phyloP scores from a whole-genome alignment of 2,329 filamentous ascomycete genomes.

The Ceratocystis colombiana region DNA sequence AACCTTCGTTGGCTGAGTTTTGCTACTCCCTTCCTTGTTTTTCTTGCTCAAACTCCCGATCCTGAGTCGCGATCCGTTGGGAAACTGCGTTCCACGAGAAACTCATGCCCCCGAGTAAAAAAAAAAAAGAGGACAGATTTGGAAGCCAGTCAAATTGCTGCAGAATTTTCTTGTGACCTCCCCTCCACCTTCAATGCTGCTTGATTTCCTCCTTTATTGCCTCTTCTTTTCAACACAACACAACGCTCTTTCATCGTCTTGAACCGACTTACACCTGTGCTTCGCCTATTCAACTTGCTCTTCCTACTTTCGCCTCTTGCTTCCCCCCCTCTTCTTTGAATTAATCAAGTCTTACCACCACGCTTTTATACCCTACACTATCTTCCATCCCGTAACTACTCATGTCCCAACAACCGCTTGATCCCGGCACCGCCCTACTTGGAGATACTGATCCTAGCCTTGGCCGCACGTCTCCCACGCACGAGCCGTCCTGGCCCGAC shows the following conservation, averaged over 20 bases:
- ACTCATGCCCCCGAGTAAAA: conserved; percentile 3
- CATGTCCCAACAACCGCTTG: conserved; percentile 7
- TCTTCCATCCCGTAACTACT: neutral
- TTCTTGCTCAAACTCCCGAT: conserved; percentile 11
- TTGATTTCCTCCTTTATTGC: neutral
- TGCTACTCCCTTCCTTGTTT: neutral
- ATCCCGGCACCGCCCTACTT: neutral
- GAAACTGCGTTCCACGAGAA: conserved; percentile 13
- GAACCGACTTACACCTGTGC: conserved; percentile 6
- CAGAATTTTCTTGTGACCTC: neutral
- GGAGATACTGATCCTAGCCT: conserved; percentile 4
- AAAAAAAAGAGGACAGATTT: conserved; percentile 15
- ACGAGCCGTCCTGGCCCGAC: conserved; percentile 3
- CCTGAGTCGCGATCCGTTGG: conserved; percentile 12
- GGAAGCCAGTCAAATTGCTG: neutral
- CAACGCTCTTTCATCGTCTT: neutral
- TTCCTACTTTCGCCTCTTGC: neutral
- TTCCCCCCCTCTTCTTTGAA: neutral
- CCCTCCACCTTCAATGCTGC: neutral
- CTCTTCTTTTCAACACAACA: neutral
- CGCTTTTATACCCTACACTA: no score
- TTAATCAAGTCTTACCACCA: neutral
- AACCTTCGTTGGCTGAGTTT: neutral
- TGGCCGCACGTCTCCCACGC: conserved; percentile 10
- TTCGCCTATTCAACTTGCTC: neutral